phyloP scores from a whole-genome alignment of 2,329 filamentous ascomycete genomes.

The Byssochlamys sp. region DNA sequence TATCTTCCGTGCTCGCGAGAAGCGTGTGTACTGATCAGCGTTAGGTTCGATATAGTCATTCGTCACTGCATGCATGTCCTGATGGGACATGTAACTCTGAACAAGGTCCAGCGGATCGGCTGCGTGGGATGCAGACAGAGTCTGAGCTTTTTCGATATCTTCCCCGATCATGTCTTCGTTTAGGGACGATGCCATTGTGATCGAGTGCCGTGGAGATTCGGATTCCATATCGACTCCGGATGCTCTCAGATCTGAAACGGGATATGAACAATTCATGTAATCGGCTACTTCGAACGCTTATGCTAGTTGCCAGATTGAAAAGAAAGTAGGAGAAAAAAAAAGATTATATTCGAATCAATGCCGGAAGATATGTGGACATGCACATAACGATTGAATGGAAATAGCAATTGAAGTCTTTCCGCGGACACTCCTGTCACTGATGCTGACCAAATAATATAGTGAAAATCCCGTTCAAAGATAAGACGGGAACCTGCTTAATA shows the following conservation, averaged over 20 bases:
- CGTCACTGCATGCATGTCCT: conserved; percentile 18
- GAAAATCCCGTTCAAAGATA: neutral
- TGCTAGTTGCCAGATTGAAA: neutral
- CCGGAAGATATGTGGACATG: neutral
- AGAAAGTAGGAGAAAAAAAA: neutral
- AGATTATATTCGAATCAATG: neutral
- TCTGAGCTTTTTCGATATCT: neutral
- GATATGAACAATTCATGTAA: neutral
- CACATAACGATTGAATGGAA: neutral
- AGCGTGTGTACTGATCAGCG: conserved; percentile 53
- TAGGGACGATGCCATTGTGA: neutral
- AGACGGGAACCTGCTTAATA: neutral
- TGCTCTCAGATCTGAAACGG: neutral
- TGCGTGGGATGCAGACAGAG: conserved; percentile 3
- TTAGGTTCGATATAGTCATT: conserved; percentile 32
- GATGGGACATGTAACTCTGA: conserved; percentile 24
- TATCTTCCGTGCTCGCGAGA: conserved; percentile 53
- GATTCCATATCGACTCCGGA: neutral
- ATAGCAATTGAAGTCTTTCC: neutral
- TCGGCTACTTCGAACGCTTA: neutral
- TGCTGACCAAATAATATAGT: neutral
- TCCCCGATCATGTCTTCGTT: neutral
- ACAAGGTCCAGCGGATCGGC: conserved; percentile 20
- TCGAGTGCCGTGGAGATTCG: neutral
- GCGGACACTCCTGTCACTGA: neutral